Evolutionary conservation across 2,329 filamentous ascomycete genomes (phyloP).

Genomic region (Trichoderma sp.): DNA sequence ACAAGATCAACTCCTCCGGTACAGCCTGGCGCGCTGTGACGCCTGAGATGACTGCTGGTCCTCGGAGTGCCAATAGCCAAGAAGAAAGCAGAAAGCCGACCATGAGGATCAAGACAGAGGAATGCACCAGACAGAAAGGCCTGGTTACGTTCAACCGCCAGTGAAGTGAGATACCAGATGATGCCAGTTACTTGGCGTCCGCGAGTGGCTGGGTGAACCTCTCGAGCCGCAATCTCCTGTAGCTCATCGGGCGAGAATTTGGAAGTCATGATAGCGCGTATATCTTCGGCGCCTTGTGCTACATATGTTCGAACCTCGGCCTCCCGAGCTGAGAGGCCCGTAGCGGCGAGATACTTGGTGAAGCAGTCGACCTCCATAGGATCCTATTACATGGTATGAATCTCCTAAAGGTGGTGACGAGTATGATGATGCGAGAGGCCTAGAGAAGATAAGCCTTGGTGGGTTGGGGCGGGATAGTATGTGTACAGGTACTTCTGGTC

Average conservation of each 20-base stretch:
- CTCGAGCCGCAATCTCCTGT: background rate
- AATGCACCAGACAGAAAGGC: background rate
- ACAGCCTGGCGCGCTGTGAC: background rate
- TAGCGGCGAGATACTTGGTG: background rate
- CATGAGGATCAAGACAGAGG: background rate
- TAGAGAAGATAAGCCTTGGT: background rate
- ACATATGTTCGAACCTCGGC: background rate
- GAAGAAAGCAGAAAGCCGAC: background rate
- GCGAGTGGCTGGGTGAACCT: background rate
- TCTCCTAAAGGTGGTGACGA: background rate
- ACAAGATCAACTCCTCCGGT: background rate
- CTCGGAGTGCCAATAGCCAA: background rate
- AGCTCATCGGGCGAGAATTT: background rate
- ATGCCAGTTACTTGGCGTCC: background rate
- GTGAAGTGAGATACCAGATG: background rate
- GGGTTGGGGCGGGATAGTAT: background rate
- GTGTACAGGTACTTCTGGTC: background rate
- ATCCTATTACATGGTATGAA: background rate
- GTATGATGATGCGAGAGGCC: background rate
- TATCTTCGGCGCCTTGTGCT: background rate
- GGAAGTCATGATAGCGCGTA: background rate
- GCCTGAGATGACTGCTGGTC: background rate
- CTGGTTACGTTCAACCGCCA: background rate
- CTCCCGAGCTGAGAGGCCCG: background rate
- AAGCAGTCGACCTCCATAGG: background rate